Percentiles rank a stretch among this genome's conserved stretches.
Evolutionary conservation across 495 filamentous ascomycete genomes (phyloP).

Genomic region (Aspergillus saccharolyticus): DNA sequence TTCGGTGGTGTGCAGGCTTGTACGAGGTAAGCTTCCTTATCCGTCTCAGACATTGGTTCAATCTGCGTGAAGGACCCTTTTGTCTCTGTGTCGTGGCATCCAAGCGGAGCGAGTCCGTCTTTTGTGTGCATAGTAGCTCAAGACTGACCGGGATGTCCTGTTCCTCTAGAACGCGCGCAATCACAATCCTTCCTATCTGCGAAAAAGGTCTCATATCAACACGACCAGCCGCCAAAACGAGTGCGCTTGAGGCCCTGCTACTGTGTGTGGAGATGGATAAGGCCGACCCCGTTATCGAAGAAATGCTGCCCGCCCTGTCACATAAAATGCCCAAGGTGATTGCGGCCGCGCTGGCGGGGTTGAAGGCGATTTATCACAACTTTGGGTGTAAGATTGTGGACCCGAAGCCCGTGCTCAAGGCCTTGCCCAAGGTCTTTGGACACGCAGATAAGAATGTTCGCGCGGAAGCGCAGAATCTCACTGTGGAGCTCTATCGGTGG

Average conservation of each 20-base stretch:
- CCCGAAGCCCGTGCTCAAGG: conserved; percentile 90
- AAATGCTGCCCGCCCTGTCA: conserved; percentile 76
- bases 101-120: no score
- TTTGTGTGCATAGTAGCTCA: conserved; percentile 7
- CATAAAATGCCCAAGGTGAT: conserved; percentile 95
- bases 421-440: conserved; percentile 83
- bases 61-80: conserved; percentile 2
- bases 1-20: conserved; percentile 76
- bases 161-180: conserved; percentile 46
- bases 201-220: conserved; percentile 91
- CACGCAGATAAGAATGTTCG: conserved; percentile 99
- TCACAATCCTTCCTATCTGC: conserved; percentile 69
- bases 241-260: conserved; percentile 78
- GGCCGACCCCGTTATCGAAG: conserved; percentile 81
- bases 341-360: conserved; percentile 71
- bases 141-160: conserved; percentile 39
- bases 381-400: conserved; percentile 96
- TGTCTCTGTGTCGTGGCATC: no score
- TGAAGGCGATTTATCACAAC: conserved; percentile 81
- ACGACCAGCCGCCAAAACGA: conserved; percentile 80
- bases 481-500: conserved; percentile 96
- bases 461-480: conserved; percentile 85
- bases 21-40: conserved; percentile 49
- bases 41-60: not conserved
- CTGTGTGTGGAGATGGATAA: conserved; percentile 88